Evolutionary conservation across 371 early-diverging fungal genomes (phyloP).

Genomic region (Umbelopsis sp.): DNA sequence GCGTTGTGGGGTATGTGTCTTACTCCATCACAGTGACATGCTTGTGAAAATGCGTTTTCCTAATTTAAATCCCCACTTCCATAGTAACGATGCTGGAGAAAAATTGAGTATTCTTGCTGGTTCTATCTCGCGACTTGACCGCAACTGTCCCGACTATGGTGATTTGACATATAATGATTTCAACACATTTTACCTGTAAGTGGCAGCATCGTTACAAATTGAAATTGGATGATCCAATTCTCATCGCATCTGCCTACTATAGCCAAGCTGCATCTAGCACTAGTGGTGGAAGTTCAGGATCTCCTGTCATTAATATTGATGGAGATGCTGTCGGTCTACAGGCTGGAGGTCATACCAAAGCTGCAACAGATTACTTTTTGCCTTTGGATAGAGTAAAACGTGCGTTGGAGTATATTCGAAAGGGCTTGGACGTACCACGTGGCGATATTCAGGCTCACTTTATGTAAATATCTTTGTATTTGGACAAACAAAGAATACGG

Average conservation of each 20-base stretch:
- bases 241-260: conserved; percentile 17
- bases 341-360: conserved; percentile 81
- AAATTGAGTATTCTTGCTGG: conserved; percentile 90
- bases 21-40: not conserved
- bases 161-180: conserved; percentile 73
- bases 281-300: conserved; percentile 85
- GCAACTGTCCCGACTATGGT: conserved; percentile 70
- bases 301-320: conserved; percentile 90
- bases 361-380: conserved; percentile 93
- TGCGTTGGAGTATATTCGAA: conserved; percentile 75
- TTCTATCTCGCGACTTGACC: conserved; percentile 86
- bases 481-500: no score
- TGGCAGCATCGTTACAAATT: not conserved
- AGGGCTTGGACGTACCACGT: conserved; percentile 73
- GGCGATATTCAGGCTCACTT: conserved; percentile 92
- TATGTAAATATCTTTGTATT: conserved; percentile 38
- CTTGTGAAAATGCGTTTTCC: not conserved
- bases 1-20: conserved; percentile 77
- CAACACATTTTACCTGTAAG: conserved; percentile 77
- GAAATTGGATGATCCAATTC: not conserved
- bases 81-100: conserved; percentile 89
- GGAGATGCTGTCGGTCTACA: conserved; percentile 94
- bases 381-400: conserved; percentile 84
- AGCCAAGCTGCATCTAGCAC: conserved; percentile 80
- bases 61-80: not conserved